A percentile compares a stretch with the other conserved stretches of the same genome.
These are phyloP conservation scores for Cordia subcordata DNA, from an alignment of 257 asterid species.

Conservation along the genomic window DNA sequence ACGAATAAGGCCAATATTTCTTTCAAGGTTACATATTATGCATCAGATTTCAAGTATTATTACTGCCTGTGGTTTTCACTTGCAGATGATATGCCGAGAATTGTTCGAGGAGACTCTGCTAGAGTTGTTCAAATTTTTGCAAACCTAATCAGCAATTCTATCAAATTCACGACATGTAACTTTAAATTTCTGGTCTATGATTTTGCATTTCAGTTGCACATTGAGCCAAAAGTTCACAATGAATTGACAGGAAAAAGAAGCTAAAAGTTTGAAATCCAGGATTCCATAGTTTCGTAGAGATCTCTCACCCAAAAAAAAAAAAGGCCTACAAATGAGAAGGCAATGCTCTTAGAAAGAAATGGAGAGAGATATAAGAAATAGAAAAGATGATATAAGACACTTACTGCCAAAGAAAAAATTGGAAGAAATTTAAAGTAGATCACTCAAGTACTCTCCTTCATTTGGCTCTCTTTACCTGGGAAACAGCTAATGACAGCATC, in stretches of 20 bases:
- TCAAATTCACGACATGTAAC: constrained; percentile 86
- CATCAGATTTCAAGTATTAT: constrained; percentile 6
- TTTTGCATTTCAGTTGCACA: not conserved
- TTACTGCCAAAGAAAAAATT: no score
- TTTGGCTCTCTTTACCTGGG: not conserved
- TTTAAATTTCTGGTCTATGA: constrained; percentile 5
- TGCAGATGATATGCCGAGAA: constrained; percentile 88
- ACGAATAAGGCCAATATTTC: not conserved
- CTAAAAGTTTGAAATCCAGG: no score
- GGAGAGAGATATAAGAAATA: not conserved
- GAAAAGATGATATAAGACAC: no score
- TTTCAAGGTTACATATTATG: not conserved
- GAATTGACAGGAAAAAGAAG: not conserved
- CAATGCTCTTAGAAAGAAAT: not conserved
- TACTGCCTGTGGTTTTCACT: constrained; percentile 12
- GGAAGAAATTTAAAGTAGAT: not conserved
- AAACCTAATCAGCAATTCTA: constrained; percentile 77
- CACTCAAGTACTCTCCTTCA: not conserved
- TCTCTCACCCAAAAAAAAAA: no score
- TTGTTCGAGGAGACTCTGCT: constrained; percentile 83
- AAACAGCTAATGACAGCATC: not conserved
- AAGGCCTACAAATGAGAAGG: no score
- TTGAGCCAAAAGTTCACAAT: not conserved
- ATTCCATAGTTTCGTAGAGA: no score
- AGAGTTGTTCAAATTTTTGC: constrained; percentile 88